Evolutionary conservation across 2,329 filamentous ascomycete genomes (phyloP).

Genomic region (Botrytis byssoidea): DNA sequence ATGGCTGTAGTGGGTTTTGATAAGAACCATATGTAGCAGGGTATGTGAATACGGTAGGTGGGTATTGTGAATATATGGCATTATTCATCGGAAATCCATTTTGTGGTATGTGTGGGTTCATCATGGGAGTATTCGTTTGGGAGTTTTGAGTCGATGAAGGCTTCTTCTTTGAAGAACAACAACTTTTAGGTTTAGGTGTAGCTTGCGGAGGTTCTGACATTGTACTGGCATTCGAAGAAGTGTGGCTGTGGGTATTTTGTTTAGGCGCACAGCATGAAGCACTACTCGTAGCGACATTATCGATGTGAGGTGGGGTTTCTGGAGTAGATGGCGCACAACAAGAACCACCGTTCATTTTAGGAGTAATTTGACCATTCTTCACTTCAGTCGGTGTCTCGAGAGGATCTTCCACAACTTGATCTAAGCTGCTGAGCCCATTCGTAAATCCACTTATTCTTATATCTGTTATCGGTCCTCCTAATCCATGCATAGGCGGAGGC

Average conservation of each 20-base stretch:
- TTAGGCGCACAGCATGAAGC: slow-evolving; percentile 31
- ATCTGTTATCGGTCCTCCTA: slow-evolving; percentile 12
- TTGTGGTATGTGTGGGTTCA: slow-evolving; percentile 34
- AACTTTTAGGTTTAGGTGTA: slow-evolving; percentile 33
- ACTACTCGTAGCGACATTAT: slow-evolving; percentile 20
- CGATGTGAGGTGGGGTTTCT: slow-evolving; percentile 13
- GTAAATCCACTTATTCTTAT: slow-evolving; percentile 27
- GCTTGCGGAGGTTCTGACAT: slow-evolving; percentile 27
- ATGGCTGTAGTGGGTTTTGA: slow-evolving; percentile 54
- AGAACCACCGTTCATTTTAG: slow-evolving; percentile 24
- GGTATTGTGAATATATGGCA: slow-evolving; percentile 29
- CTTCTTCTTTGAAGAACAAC: slow-evolving; percentile 42
- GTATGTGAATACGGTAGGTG: slow-evolving; percentile 51
- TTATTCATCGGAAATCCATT: slow-evolving; percentile 31
- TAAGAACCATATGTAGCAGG: slow-evolving; percentile 55
- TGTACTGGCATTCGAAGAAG: slow-evolving; percentile 30
- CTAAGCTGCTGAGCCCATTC: slow-evolving; percentile 24
- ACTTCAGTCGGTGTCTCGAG: slow-evolving; percentile 28
- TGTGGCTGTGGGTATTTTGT: slow-evolving; percentile 29
- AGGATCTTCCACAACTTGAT: slow-evolving; percentile 32
- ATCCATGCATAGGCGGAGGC: slow-evolving; percentile 24
- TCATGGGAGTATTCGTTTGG: slow-evolving; percentile 16
- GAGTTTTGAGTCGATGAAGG: slow-evolving; percentile 27
- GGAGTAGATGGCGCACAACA: slow-evolving; percentile 19
- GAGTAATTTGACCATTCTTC: slow-evolving; percentile 23